Base-by-base conservation (phyloP, 768 basidiomycete genomes). In the Mycena crocata region DNA sequence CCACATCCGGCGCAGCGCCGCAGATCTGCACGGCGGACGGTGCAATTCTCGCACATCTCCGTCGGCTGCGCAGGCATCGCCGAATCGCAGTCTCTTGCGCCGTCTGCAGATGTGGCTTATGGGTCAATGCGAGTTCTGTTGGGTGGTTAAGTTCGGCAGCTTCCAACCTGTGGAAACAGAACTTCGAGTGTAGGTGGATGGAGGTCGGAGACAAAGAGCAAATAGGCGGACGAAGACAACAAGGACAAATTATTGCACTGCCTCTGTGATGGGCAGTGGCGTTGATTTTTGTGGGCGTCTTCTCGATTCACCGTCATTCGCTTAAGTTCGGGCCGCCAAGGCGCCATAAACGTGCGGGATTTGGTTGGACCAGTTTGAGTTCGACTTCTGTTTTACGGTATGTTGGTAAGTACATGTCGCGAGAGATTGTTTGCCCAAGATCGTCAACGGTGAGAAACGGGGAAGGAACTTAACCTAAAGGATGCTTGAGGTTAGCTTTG, bases 21-120 rank as follows among this genome's bases (percentile, higher is more conserved):
- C 23, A 69, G 44, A 50, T 57, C 45, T 19, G 32, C 32, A 21
- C 62, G 60, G n/a, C 39, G 5, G 7, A 55, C 64, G 34, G 57
- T 35, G 49, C 48, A 50, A 12, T 64, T 59, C 30, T 60, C 58
- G 35, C 62, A 64, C 37, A 57, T 50, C 32, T 64, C 62, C 15
- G 62, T 64, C 45, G 54, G 62, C 26, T 57, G 54, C 8, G 55
- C 35, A n/a, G 62, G 54, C 62, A 64, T 57, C 40, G 34, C 50
- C n/a, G 17, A 9, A 37, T 17, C 9, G 37, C 9, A 9, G 17
- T 37, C 37, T 9, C 9, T 9, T 9, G 9, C 37, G 37, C 9
- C 37, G 37, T 37, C 10, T 37, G 37, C 13, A 42, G 13, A n/a
- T 19, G 40, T 21, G 40, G 40, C 13, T 42, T 10, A 42, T 10